phyloP scores from a whole-genome alignment of 345 rosid species.

The Populus euphratica region DNA sequence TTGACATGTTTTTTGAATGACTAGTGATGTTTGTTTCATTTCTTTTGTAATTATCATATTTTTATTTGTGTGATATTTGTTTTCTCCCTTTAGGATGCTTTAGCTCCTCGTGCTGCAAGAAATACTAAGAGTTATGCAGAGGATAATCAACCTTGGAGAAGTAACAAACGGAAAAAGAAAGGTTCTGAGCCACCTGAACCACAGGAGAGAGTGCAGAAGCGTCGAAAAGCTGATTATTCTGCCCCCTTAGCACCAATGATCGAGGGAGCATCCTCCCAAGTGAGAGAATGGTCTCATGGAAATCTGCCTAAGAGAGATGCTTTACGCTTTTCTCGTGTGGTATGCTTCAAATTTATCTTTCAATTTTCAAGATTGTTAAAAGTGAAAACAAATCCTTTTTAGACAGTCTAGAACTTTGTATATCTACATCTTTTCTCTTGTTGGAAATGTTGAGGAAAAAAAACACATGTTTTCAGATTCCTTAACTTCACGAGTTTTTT shows the following conservation, averaged over 20 bases:
- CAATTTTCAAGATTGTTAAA: not conserved
- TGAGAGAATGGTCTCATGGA: constrained; percentile 94
- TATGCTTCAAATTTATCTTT: constrained; percentile 26
- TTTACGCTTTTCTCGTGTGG: constrained; percentile 86
- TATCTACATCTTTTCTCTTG: not conserved
- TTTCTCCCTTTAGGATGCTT: constrained; percentile 57
- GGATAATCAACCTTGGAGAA: constrained; percentile 61
- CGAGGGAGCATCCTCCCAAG: constrained; percentile 96
- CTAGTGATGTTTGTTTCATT: not conserved
- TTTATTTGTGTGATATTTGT: constrained; percentile 1
- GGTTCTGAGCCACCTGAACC: constrained; percentile 60
- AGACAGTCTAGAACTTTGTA: not conserved
- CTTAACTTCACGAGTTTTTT: not conserved
- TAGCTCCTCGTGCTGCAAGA: constrained; percentile 97
- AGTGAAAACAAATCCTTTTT: not conserved
- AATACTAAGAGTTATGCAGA: constrained; percentile 90
- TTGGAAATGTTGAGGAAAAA: not conserved
- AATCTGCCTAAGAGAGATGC: constrained; percentile 97
- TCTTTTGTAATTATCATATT: not conserved
- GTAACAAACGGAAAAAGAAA: constrained; percentile 86
- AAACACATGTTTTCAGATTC: not conserved
- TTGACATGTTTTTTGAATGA: not conserved
- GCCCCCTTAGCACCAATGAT: constrained; percentile 62
- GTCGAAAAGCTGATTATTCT: constrained; percentile 72
- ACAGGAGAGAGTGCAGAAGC: constrained; percentile 66